Conservation (phyloP, 2,329 filamentous ascomycete species). For the Amauroascus niger region DNA sequence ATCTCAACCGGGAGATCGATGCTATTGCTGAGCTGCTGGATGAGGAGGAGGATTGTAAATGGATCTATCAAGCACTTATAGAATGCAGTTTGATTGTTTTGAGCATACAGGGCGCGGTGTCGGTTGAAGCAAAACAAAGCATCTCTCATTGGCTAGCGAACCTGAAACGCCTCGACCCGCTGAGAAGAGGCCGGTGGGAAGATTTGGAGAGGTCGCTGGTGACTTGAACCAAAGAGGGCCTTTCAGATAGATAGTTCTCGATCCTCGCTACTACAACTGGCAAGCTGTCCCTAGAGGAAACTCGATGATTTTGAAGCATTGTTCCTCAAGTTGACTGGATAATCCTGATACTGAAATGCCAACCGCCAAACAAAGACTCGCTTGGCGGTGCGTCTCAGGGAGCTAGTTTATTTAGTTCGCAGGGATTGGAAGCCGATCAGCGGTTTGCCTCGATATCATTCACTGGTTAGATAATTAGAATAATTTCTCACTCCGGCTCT, state of each 20-base stretch:
- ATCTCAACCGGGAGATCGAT: conserved; percentile 62
- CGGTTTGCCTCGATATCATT: neutral
- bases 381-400: neutral
- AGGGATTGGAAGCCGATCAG: neutral
- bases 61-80: conserved; percentile 79
- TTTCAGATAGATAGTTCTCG: neutral
- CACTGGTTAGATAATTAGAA: no score
- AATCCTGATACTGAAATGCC: neutral
- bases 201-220: conserved; percentile 50
- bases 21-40: conserved; percentile 58
- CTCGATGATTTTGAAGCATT: no score
- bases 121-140: conserved; percentile 36
- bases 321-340: neutral
- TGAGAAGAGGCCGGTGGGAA: conserved; percentile 64
- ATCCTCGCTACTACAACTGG: no score
- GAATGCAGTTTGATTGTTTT: conserved; percentile 57
- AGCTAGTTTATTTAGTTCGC: neutral
- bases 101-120: conserved; percentile 41
- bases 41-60: conserved; percentile 65
- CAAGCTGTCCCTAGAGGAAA: no score
- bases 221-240: neutral
- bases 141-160: conserved; percentile 52
- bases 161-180: conserved; percentile 60
- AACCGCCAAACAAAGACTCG: neutral
- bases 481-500: neutral